These are phyloP conservation scores for Leccinum uliginosum DNA, from an alignment of 768 basidiomycete species.

Conservation along the genomic window DNA sequence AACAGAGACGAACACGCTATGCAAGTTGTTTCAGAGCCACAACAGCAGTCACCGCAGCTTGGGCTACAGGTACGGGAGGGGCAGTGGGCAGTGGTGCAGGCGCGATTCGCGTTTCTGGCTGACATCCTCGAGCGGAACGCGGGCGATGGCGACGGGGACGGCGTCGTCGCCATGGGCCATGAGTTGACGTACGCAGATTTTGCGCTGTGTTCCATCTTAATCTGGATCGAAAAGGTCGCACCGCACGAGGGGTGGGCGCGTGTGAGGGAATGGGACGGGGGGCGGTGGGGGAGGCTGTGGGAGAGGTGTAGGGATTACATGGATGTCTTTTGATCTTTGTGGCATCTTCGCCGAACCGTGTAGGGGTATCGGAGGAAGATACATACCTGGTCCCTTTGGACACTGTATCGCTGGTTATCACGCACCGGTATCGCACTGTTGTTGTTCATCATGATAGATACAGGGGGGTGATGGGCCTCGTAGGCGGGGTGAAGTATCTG, in stretches of 20 bases:
- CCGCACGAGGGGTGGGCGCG: slow-evolving; percentile 71
- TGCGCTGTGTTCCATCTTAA: slow-evolving; percentile 62
- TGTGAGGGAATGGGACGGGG: slow-evolving; percentile 65
- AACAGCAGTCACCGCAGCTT: neutral
- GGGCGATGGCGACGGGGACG: slow-evolving; percentile 58
- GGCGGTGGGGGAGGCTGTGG: slow-evolving; percentile 61
- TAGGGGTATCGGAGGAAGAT: neutral
- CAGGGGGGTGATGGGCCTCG: neutral
- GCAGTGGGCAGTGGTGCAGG: slow-evolving; percentile 59
- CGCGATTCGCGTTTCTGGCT: slow-evolving; percentile 65
- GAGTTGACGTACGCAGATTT: slow-evolving; percentile 73
- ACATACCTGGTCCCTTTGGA: neutral
- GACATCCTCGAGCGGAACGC: slow-evolving; percentile 63
- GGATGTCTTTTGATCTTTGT: slow-evolving; percentile 50
- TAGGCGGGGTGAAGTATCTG: neutral
- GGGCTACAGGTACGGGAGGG: slow-evolving; percentile 48
- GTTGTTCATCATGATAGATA: neutral
- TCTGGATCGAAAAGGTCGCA: slow-evolving; percentile 72
- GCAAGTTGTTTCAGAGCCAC: neutral
- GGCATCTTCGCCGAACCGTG: neutral
- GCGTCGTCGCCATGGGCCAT: slow-evolving; percentile 58
- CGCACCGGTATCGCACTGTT: too few species aligned
- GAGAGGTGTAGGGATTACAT: slow-evolving; percentile 61
- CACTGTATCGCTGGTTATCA: neutral
- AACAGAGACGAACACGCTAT: neutral